Evolutionary conservation across 495 filamentous ascomycete genomes (phyloP), one percentile per base, ranked within the genome.

Genomic region (Rusavskia elegans): DNA sequence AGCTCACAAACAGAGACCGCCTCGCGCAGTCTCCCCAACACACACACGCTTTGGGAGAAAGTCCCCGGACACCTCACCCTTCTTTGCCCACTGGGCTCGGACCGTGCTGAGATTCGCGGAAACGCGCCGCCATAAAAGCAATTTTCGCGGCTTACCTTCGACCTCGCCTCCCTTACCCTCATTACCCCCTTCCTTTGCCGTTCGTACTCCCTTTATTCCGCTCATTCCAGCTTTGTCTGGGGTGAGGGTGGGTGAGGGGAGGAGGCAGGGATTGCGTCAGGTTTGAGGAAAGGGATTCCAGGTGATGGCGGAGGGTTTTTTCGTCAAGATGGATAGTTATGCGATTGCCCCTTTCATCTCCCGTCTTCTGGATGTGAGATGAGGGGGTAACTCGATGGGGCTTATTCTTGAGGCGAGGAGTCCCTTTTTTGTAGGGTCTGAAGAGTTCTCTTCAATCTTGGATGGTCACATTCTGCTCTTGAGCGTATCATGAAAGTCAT

Each of bases 391-490:
- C 92, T 94, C 87, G 88, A 98, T 95, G 92, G 92, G 92, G 92
- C 92, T 95, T 87, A 98, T 95, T 96, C 87, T 95, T 86, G 92
- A 86, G 81, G 84, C 88, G 89, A 95, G 89, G 85, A 82, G 85
- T 79, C 75, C 55, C 25, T 60, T 61, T 61, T 60, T 61, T 50
- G 38, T 42, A 60, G 52, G 29, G 63, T 69, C 66, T 66, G 39
- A 19, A 42, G 3, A 11, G 4, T 67, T 70, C 46, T 69, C 69
- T 72, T 81, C 78, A 8, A 30, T 46, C 44, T 46, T 46, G 44
- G 44, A 29, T 29, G 73, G 77, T 79, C 35, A 53, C 49, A 54
- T 40, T 25, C 19, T 40, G 40, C 38, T 37, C 46, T 40, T 6
- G 35, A 35, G 32, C 32, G 32, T 2, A 35, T 10, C 13, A 35